Conservation (phyloP, 116 monocot species). For the Dioscorea cayenensis region DNA sequence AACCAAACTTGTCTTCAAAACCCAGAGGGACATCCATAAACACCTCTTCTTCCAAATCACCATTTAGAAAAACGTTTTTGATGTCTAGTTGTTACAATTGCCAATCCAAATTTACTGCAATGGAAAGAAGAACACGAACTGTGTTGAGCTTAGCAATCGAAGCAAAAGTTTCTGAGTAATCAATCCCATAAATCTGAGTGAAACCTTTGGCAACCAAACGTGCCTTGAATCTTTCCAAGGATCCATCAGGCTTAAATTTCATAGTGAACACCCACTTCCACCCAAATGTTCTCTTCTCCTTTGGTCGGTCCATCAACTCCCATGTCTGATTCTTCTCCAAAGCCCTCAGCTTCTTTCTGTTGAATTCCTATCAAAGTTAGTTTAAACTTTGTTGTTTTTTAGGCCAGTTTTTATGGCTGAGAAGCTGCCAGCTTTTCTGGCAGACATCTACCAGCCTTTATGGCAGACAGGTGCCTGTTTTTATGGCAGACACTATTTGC, state of each 20-base stretch:
- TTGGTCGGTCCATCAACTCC: neutral
- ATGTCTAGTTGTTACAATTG: neutral
- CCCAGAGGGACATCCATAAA: neutral
- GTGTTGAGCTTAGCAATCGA: neutral
- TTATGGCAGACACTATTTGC: too few relatives aligned
- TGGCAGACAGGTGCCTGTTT: too few relatives aligned
- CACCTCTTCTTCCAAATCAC: neutral
- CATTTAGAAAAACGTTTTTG: neutral
- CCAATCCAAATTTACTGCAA: neutral
- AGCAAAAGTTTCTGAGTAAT: neutral
- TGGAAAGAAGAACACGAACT: neutral
- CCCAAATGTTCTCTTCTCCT: neutral
- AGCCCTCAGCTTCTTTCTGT: neutral
- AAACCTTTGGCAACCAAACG: conserved; percentile 3
- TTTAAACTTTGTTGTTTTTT: too few relatives aligned
- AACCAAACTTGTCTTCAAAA: too few relatives aligned
- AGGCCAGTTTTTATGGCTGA: too few relatives aligned
- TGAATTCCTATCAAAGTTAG: too few relatives aligned
- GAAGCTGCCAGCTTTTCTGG: too few relatives aligned
- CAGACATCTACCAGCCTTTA: too few relatives aligned
- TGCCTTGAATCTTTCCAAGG: conserved; percentile 5
- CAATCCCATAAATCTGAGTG: conserved; percentile 6
- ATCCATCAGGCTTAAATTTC: conserved; percentile 5
- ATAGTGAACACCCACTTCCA: conserved; percentile 12
- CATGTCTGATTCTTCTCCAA: neutral